A percentile compares a stretch with the other conserved stretches of the same genome.
phyloP scores from a whole-genome alignment of 139 green algal genomes.

The Parachlorella kessleri region DNA sequence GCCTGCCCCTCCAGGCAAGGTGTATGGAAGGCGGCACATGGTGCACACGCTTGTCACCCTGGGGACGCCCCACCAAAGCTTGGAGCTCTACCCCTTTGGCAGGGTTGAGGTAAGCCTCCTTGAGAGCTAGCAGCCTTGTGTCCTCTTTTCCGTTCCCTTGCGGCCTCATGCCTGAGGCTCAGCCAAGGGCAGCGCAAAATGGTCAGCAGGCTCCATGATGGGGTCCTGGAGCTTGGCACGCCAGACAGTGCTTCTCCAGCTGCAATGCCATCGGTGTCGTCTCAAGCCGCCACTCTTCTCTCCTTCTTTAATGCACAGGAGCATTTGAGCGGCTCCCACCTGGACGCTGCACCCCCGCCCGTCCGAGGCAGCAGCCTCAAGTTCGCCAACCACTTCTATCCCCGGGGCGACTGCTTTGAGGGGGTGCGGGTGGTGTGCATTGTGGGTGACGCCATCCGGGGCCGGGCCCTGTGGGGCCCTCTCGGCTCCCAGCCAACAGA shows the following conservation, averaged over 20 bases:
- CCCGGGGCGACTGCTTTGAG: conserved; percentile 7
- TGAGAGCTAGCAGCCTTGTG: no score
- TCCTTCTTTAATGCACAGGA: not conserved
- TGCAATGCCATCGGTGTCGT: no score
- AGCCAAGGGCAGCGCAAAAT: no score
- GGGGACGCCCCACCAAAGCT: conserved; percentile 45
- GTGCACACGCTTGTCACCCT: conserved; percentile 51
- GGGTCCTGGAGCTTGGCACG: no score
- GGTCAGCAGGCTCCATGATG: no score
- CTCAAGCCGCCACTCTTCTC: not conserved
- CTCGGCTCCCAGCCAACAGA: no score
- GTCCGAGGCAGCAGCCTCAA: conserved; percentile 33
- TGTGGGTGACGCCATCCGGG: conserved; percentile 23
- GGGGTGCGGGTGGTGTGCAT: conserved; percentile 34
- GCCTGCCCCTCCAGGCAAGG: conserved; percentile 23
- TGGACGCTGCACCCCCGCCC: not conserved
- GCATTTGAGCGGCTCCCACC: not conserved
- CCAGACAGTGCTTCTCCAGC: no score
- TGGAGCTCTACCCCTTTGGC: conserved; percentile 49
- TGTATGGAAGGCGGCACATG: conserved; percentile 4
- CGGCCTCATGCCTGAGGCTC: no score
- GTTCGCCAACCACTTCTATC: conserved; percentile 50
- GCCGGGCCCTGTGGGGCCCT: conserved; percentile 6
- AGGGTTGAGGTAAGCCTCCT: conserved; percentile 21
- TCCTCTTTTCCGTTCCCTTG: no score